Base-by-base conservation (phyloP, 345 rosid genomes). In the Gossypium anomalum region DNA sequence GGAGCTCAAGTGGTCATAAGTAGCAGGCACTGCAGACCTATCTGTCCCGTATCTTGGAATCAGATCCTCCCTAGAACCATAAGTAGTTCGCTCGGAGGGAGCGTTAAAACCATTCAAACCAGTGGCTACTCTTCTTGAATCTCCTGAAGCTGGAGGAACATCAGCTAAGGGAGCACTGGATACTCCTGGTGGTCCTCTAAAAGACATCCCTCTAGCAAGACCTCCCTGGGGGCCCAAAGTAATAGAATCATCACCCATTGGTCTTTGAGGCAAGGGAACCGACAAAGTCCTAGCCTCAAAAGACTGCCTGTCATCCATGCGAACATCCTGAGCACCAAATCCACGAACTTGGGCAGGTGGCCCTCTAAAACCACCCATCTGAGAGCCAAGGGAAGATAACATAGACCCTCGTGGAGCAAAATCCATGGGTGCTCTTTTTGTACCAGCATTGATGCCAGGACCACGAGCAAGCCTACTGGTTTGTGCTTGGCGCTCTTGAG, bases 191-290 rank as follows among this genome's bases (percentile, higher is more conserved):
- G 86, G 78, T 78, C 90, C 94, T 83, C 94, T 90, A 69, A 70
- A 80, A 56, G 98, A 91, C 93, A 95, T 89, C 75, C 97, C 96
- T 79, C 91, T 87, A 38, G 91, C 97, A 80, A 95, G 99, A 66
- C 98, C 99, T 71, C 99, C 99, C 80, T 95, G 99, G 44, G 99
- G 99, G 3, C 94, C 98, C 83, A 91, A 83, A 57, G 91, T 95
- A 51, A 93, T 90, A 44, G 95, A 81, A 78, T 89, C 97, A 66
- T 90, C 98, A 25, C 89, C 90, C 17, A 77, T 71, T 51, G 88
- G 79, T 77, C 94, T 86, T 77, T 89, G 97, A 79, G 93, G 86
- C 81, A 93, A 86, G 71, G 98, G 89, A 58, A 87, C 90, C 19
- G 95, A 78, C 78, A 89, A 78, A 56, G 90, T 71, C 83, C 93